A percentile compares a stretch with the other conserved stretches of the same genome.
phyloP scores from a whole-genome alignment of 495 filamentous ascomycete genomes.

The Annulohypoxylon nitens region DNA sequence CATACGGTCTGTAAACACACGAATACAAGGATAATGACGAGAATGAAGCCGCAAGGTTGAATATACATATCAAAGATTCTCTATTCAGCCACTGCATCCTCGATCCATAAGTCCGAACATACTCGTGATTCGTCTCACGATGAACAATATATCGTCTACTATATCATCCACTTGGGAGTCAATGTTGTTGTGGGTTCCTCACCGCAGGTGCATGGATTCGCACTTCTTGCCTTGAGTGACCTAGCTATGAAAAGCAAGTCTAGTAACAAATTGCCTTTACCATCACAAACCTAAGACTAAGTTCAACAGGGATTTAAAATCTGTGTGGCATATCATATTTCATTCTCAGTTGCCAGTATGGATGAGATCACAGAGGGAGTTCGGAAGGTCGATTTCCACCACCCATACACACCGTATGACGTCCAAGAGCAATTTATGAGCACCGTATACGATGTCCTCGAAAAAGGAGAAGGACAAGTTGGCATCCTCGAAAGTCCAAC shows the following conservation, averaged over 20 bases:
- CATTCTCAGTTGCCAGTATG: slow-evolving; percentile 25
- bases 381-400: slow-evolving; percentile 76
- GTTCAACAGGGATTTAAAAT: not conserved
- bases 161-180: not conserved
- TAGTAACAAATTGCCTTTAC: slow-evolving; percentile 5
- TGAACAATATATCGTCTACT: slow-evolving; percentile 4
- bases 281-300: not conserved
- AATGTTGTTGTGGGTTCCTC: not conserved
- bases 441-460: slow-evolving; percentile 83
- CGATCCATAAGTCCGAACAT: not conserved
- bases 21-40: not conserved
- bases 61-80: not conserved
- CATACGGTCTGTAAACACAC: not conserved
- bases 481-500: slow-evolving; percentile 97
- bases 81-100: not conserved
- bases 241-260: slow-evolving; percentile 1
- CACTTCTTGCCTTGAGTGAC: not conserved
- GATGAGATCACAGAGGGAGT: slow-evolving; percentile 43
- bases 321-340: not conserved
- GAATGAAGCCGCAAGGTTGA: not conserved
- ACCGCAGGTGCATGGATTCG: slow-evolving; percentile 4
- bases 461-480: slow-evolving; percentile 79
- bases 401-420: slow-evolving; percentile 91
- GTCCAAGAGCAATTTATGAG: slow-evolving; percentile 94
- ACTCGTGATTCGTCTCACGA: not conserved